Conservation (phyloP, 2,329 filamentous ascomycete genomes). For the Talaromyces sp. region DNA sequence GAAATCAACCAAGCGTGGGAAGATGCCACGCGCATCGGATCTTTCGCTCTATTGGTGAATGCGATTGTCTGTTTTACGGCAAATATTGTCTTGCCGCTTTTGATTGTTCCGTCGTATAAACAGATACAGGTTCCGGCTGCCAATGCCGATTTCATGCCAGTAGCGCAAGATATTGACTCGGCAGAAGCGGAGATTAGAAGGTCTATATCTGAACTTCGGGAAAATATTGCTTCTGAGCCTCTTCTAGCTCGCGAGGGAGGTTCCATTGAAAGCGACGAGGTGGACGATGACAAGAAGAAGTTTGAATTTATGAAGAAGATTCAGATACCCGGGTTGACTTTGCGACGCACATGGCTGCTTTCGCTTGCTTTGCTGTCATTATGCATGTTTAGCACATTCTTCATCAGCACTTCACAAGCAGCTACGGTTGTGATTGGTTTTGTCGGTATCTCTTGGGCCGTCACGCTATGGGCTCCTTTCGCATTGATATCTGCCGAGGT, state of each 20-base stretch:
- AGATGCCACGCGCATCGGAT: constrained; percentile 79
- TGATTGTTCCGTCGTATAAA: constrained; percentile 76
- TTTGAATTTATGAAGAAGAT: constrained; percentile 55
- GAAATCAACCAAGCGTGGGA: constrained; percentile 82
- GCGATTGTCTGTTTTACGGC: constrained; percentile 78
- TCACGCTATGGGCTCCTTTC: constrained; percentile 92
- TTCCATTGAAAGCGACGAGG: constrained; percentile 21
- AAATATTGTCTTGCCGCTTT: constrained; percentile 80
- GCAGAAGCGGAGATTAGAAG: constrained; percentile 3
- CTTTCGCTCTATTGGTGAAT: constrained; percentile 84
- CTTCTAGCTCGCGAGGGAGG: constrained; percentile 27
- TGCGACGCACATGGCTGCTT: constrained; percentile 82
- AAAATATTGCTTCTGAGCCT: constrained; percentile 33
- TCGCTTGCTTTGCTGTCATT: constrained; percentile 80
- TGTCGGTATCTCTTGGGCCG: constrained; percentile 86
- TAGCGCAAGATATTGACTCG: constrained; percentile 18
- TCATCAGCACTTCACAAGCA: constrained; percentile 67
- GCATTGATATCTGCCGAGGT: constrained; percentile 94
- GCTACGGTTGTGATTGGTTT: constrained; percentile 77
- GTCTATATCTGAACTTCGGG: constrained; percentile 30
- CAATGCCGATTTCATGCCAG: constrained; percentile 20
- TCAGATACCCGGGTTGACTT: constrained; percentile 77
- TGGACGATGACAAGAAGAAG: constrained; percentile 14
- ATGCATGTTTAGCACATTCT: constrained; percentile 79
- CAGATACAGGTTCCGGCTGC: constrained; percentile 20